Conservation (phyloP, 2,329 filamentous ascomycete species). For the Fusarium newnesense region DNA sequence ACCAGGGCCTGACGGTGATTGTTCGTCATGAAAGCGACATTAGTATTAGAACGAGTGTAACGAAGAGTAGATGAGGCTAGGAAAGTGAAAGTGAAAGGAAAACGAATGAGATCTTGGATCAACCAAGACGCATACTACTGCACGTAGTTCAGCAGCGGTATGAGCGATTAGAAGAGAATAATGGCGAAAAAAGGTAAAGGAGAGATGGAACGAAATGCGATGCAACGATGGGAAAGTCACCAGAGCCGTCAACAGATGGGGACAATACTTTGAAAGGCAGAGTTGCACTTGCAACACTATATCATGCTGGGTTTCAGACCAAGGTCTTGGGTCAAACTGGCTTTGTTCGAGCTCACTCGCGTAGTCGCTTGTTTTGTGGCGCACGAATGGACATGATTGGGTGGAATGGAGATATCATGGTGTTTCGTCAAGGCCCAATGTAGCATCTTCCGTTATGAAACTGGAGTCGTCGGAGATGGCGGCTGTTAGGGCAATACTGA, state of each 20-base stretch:
- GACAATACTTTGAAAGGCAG: conserved; percentile 12
- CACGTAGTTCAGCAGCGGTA: conserved; percentile 23
- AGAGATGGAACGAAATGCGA: conserved; percentile 17
- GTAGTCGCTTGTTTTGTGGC: conserved; percentile 24
- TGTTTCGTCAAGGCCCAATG: conserved; percentile 31
- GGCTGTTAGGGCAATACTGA: conserved; percentile 41
- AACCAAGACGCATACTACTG: conserved; percentile 32
- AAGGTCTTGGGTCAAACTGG: conserved; percentile 41
- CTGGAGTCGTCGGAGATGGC: conserved; percentile 54
- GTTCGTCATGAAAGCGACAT: conserved; percentile 55
- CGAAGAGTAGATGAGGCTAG: conserved; percentile 47
- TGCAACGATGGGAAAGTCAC: conserved; percentile 20
- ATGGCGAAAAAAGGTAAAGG: conserved; percentile 26
- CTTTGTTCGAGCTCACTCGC: conserved; percentile 41
- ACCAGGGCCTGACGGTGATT: conserved; percentile 60
- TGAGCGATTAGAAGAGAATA: conserved; percentile 29
- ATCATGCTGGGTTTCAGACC: conserved; percentile 36
- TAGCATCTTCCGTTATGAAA: conserved; percentile 58
- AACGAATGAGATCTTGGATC: conserved; percentile 31
- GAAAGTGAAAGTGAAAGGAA: conserved; percentile 32
- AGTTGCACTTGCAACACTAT: conserved; percentile 36
- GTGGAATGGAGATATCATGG: conserved; percentile 13
- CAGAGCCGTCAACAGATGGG: conserved; percentile 14
- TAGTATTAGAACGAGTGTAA: conserved; percentile 44
- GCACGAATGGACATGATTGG: conserved; percentile 38